A percentile compares a stretch with the other conserved stretches of the same genome.
phyloP scores from a whole-genome alignment of 1,139 yeast genomes.

The Nadsonia starkeyi-henricii region DNA sequence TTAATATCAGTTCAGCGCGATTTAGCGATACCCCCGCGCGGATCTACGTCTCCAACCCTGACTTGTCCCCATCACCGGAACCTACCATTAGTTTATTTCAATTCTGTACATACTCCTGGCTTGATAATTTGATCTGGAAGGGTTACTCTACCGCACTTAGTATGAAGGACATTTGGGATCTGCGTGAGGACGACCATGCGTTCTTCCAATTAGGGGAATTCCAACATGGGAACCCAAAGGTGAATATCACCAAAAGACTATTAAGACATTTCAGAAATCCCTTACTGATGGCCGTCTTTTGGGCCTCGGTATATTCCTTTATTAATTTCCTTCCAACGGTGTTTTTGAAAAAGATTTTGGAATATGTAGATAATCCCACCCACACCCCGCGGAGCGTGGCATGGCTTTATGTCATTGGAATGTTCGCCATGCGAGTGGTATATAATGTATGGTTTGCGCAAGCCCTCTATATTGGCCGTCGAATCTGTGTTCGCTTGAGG shows the following conservation, averaged over 20 bases:
- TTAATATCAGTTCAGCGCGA: neutral
- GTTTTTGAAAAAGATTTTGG: constrained; percentile 61
- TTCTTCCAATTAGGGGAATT: constrained; percentile 50
- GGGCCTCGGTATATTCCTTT: constrained; percentile 56
- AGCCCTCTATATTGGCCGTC: constrained; percentile 78
- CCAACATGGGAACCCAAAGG: constrained; percentile 26
- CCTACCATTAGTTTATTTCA: constrained; percentile 46
- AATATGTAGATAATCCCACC: constrained; percentile 65
- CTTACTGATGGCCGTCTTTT: constrained; percentile 50
- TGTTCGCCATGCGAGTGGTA: constrained; percentile 51
- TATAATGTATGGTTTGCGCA: constrained; percentile 61
- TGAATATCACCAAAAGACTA: constrained; percentile 40
- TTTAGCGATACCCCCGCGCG: neutral
- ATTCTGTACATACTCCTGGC: constrained; percentile 62
- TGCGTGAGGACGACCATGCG: constrained; percentile 70
- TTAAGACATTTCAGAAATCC: constrained; percentile 48
- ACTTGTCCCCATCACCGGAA: constrained; percentile 62
- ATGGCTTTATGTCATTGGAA: constrained; percentile 74
- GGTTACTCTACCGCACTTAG: constrained; percentile 47
- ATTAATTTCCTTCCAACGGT: constrained; percentile 67
- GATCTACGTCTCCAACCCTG: constrained; percentile 11
- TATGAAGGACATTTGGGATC: constrained; percentile 69
- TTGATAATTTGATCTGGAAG: constrained; percentile 51
- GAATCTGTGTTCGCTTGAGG: constrained; percentile 83
- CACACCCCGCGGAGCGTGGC: constrained; percentile 55